Base-by-base conservation (phyloP, 2,329 filamentous ascomycete species). In the Pleoardoris graminearum region DNA sequence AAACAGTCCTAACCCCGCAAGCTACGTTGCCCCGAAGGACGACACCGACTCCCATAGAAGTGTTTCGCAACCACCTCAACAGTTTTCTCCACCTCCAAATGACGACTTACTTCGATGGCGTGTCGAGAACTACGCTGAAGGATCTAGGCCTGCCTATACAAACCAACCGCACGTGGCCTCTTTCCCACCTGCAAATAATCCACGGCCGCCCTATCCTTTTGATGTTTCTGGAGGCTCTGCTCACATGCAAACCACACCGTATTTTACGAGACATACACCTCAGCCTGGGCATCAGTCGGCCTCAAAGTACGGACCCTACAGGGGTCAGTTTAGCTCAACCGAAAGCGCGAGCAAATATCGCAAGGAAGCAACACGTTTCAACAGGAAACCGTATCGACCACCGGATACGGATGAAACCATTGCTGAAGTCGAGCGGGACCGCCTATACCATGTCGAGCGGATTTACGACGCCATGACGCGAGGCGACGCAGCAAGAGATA, bases 381-480 rank as follows among this genome's bases (percentile, higher is more conserved):
- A 59, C 4, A 60, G 68, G 3, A 48, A 57, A 12, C 66, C 69
- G 1, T 69, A 71, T 47, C 57, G 57, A 11, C 39, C 49, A 4
- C 66, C 68, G 5, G 48, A 57, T 4, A 47, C 50, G 4, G 69
- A 72, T 25, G 23, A 47, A 1, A 58, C 65, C 1, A 70, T 72
- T 30, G 32, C 12, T 1, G 51, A 60, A 11, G 54, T 68, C 7
- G 61, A 62, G 36, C 32, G 33, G 0, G 33, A 62, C 14, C 66
- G 68, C 58, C 14, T 48, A 3, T 16, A 39, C n/a, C 54, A 64
- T 30, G 51, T 61, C 6, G 55, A 62, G 22, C 62, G 66, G 3
- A 71, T 71, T 19, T 72, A 71, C 53, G 60, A 68, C 23, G 69
- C 69, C 7, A 71, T 71, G 69, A 60, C 60, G 1, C 58, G 65